A percentile compares a stretch with the other conserved stretches of the same genome.
phyloP scores from a whole-genome alignment of 352 stramenopile species.

The Phytophthora nicotianae region DNA sequence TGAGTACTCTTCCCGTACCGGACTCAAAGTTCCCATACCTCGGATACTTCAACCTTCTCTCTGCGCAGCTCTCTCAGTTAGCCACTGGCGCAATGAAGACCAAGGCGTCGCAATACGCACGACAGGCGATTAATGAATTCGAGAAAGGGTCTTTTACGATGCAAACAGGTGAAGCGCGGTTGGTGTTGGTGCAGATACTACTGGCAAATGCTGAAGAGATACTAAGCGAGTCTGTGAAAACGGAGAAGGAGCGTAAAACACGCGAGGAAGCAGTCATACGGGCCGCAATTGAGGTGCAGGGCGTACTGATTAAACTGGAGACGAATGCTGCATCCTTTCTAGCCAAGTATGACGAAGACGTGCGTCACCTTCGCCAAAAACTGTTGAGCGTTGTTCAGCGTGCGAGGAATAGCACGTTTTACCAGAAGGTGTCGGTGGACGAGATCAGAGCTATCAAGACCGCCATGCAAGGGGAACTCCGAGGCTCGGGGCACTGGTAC shows the following conservation, averaged over 20 bases:
- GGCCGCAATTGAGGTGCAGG: background rate
- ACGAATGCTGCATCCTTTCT: slow-evolving; percentile 11
- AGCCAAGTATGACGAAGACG: slow-evolving; percentile 13
- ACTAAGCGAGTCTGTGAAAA: slow-evolving; percentile 19
- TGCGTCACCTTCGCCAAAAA: slow-evolving; percentile 6
- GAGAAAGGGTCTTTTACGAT: slow-evolving; percentile 10
- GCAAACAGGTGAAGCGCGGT: slow-evolving; percentile 23
- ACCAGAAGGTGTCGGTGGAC: slow-evolving; percentile 33
- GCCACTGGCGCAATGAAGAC: background rate
- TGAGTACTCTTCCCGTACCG: slow-evolving; percentile 30
- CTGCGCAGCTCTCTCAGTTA: slow-evolving; percentile 28
- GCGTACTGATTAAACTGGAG: slow-evolving; percentile 5
- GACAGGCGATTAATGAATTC: slow-evolving; percentile 24
- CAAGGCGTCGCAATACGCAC: slow-evolving; percentile 18
- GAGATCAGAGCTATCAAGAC: slow-evolving; percentile 39
- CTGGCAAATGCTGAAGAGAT: slow-evolving; percentile 25
- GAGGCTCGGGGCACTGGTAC: slow-evolving; percentile 62
- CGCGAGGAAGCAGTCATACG: slow-evolving; percentile 14
- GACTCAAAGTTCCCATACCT: slow-evolving; percentile 39
- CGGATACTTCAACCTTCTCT: slow-evolving; percentile 39
- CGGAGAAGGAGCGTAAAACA: slow-evolving; percentile 14
- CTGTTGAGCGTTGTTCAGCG: slow-evolving; percentile 7
- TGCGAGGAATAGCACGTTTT: slow-evolving; percentile 33
- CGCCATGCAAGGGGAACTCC: slow-evolving; percentile 43
- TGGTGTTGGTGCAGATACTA: slow-evolving; percentile 37